Base-by-base conservation (phyloP, 768 basidiomycete genomes). In the Strobilomyces dryophilus region DNA sequence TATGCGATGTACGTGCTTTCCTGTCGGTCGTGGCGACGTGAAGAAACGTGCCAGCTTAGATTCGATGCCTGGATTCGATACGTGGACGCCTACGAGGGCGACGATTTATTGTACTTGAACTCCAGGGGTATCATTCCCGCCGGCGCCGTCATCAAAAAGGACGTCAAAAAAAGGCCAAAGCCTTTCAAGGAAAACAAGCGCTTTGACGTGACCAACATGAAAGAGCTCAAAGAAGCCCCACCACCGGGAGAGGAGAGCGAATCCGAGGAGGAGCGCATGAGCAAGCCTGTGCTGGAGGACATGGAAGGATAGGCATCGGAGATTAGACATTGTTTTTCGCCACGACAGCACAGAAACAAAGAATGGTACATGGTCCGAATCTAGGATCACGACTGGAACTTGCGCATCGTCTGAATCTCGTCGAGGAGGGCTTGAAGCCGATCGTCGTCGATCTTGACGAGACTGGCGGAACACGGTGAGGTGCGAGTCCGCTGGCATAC, bases 361-460 rank as follows among this genome's bases (percentile, higher is more conserved):
- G 12, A 29, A 4, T 24, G 29, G 3, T 45, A 53, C 49, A 46
- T 17, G 4, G 43, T 32, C 24, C 21, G 18, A 18, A 35, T 35
- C 45, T 31, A 43, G 12, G 14, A 32, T 79, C 69, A 91, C 59
- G 87, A 77, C 70, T 95, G 92, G 79, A 89, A 92, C 72, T 91
- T 91, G 65, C 92, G 78, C 82, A 92, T 86, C 21, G 87, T 90
- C 65, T 92, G 89, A 41, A 95, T 92, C 66, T 94, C 90, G 62
- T 90, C 86, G 5, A 95, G 77, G 48, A 92, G 75, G 1, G 80
- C 75, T 69, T 95, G 91, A 41, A 95, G 74, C 56, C 82, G 74
- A 62, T 95, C 92, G 57, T 95, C 93, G 54, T 95, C 92, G 47
- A 92, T 82, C 65, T 92, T 92, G 21, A 89, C 84, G 27, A 95